Evolutionary conservation across 148 eudicot genomes (phyloP).

Genomic region (Rhododendron griersonianum): DNA sequence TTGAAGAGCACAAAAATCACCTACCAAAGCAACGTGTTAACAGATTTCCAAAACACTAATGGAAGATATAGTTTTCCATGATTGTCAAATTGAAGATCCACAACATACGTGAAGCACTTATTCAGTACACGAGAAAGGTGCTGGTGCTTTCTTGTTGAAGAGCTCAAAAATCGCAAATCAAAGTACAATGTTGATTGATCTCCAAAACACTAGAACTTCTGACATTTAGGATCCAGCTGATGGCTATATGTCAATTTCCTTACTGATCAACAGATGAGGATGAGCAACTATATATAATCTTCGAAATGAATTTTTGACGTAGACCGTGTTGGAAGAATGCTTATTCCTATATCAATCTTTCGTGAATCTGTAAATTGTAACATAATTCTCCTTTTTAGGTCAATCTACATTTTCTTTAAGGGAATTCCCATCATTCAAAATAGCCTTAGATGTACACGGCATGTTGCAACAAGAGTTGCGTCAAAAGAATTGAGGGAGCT

Average conservation of each 20-base stretch:
- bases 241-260: background rate
- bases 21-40: background rate
- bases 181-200: background rate
- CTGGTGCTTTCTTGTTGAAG: background rate
- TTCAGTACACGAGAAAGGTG: background rate
- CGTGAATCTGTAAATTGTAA: background rate
- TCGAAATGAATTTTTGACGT: background rate
- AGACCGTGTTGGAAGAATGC: background rate
- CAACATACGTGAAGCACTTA: background rate
- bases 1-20: background rate
- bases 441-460: background rate
- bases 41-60: background rate
- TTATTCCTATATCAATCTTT: background rate
- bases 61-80: background rate
- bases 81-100: background rate
- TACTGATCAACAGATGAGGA: background rate
- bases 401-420: background rate
- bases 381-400: background rate
- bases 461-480: background rate
- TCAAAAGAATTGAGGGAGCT: background rate
- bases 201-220: background rate
- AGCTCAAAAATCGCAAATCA: background rate
- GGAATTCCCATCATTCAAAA: background rate
- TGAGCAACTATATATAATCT: background rate
- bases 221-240: background rate